These are phyloP conservation scores for Pseudocercospora ulei DNA, from an alignment of 2,329 filamentous ascomycete genomes.

Conservation along the genomic window DNA sequence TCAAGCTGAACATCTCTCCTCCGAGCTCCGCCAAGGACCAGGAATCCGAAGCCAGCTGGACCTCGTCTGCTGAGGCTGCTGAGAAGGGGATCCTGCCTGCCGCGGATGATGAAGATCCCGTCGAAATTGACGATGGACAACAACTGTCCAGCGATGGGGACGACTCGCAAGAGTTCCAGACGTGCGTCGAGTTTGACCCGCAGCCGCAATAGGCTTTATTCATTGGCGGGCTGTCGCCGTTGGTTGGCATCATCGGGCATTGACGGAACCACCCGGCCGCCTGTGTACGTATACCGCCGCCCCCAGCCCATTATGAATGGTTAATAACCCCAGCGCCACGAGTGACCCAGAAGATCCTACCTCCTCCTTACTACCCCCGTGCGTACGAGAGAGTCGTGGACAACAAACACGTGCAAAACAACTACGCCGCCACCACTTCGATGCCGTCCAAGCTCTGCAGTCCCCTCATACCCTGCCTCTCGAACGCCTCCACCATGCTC, in stretches of 20 bases:
- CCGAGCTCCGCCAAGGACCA: neutral
- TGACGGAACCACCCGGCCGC: too few relatives aligned
- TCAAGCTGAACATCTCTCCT: neutral
- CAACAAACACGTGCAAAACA: neutral
- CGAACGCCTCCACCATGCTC: slow-evolving; percentile 69
- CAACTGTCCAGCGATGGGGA: slow-evolving; percentile 2
- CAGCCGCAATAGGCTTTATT: slow-evolving; percentile 4
- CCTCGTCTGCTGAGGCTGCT: neutral
- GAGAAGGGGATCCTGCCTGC: neutral
- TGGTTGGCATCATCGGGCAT: too few relatives aligned
- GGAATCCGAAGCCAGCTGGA: neutral
- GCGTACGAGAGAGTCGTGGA: neutral
- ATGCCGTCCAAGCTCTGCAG: slow-evolving; percentile 68
- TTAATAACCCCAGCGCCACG: too few relatives aligned
- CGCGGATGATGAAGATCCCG: neutral
- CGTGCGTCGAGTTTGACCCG: slow-evolving; percentile 6
- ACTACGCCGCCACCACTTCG: slow-evolving; percentile 35
- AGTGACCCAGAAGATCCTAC: too few relatives aligned
- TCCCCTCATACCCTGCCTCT: slow-evolving; percentile 69
- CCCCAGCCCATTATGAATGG: too few relatives aligned
- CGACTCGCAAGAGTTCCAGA: slow-evolving; percentile 8
- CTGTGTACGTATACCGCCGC: too few relatives aligned
- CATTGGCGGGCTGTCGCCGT: too few relatives aligned
- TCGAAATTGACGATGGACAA: neutral
- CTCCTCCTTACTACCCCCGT: too few relatives aligned